Evolutionary conservation across 371 early-diverging fungal species (phyloP).

Genomic region (Chytridium lagenaria): DNA sequence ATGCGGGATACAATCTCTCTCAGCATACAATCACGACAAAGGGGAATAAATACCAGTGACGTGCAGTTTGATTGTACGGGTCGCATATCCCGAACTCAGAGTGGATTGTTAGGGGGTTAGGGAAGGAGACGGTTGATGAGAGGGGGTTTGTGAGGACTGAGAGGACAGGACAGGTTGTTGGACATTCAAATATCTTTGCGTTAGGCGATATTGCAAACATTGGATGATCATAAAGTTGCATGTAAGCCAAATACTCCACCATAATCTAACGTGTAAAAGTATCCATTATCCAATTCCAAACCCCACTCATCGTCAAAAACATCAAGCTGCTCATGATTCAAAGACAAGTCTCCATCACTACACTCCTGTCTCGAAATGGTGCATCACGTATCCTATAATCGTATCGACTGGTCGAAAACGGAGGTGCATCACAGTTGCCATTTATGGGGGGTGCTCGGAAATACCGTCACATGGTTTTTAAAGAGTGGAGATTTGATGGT

Average conservation of each 20-base stretch:
- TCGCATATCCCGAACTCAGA: constrained; percentile 25
- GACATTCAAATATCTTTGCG: constrained; percentile 34
- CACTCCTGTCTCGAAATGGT: neutral
- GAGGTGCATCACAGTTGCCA: neutral
- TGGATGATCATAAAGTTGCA: constrained; percentile 27
- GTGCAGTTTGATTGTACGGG: constrained; percentile 30
- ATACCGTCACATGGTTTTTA: neutral
- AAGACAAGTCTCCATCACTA: neutral
- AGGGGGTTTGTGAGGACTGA: constrained; percentile 23
- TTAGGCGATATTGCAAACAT: constrained; percentile 28
- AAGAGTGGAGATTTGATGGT: neutral
- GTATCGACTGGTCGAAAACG: neutral
- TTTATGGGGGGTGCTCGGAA: neutral
- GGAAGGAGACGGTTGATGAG: constrained; percentile 27
- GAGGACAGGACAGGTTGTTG: constrained; percentile 35
- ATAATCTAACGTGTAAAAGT: no score
- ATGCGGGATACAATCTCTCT: constrained; percentile 9
- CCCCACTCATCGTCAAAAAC: neutral
- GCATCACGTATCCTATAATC: neutral
- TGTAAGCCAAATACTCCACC: no score
- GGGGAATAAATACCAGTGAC: constrained; percentile 24
- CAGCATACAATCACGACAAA: constrained; percentile 23
- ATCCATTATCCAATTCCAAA: neutral
- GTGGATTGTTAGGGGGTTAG: constrained; percentile 17
- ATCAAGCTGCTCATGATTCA: neutral